These are phyloP conservation scores for Stylosanthes scabra DNA, from an alignment of 331 rosid genomes.

Conservation along the genomic window DNA sequence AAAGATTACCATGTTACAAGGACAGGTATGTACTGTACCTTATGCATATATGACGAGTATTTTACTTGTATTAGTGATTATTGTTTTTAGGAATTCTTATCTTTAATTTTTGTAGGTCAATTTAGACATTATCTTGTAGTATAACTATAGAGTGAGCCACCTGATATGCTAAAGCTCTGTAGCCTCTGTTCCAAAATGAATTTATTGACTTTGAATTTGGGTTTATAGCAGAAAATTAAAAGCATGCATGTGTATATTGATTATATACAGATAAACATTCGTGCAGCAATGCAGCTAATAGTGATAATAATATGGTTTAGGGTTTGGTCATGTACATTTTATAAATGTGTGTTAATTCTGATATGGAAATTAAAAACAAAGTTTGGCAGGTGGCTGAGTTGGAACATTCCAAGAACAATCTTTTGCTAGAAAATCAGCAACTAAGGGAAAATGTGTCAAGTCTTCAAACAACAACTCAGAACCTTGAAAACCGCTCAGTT, in stretches of 20 bases:
- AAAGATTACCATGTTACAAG: slow-evolving; percentile 52
- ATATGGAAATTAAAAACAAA: slow-evolving; percentile 85
- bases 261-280: too few relatives aligned
- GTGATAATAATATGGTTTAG: too few relatives aligned
- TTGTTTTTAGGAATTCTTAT: slow-evolving; percentile 21
- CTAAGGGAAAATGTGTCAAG: slow-evolving; percentile 61
- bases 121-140: slow-evolving; percentile 17
- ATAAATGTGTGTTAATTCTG: slow-evolving; percentile 63
- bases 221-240: not conserved
- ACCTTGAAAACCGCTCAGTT: slow-evolving; percentile 52
- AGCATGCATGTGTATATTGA: too few relatives aligned
- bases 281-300: too few relatives aligned
- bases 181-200: not conserved
- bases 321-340: slow-evolving; percentile 40
- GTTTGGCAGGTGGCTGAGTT: slow-evolving; percentile 89
- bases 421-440: slow-evolving; percentile 70
- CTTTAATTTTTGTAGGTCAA: slow-evolving; percentile 5
- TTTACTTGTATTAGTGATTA: not conserved
- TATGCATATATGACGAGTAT: slow-evolving; percentile 13
- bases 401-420: slow-evolving; percentile 66
- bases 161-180: not conserved
- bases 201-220: slow-evolving; percentile 15
- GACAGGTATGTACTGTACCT: slow-evolving; percentile 67
- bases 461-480: slow-evolving; percentile 68
- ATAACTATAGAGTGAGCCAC: slow-evolving; percentile 19